Evolutionary conservation across 140 eudicot species (phyloP), one percentile per base, ranked within the genome.

Genomic region (Ambrosia hybrid): DNA sequence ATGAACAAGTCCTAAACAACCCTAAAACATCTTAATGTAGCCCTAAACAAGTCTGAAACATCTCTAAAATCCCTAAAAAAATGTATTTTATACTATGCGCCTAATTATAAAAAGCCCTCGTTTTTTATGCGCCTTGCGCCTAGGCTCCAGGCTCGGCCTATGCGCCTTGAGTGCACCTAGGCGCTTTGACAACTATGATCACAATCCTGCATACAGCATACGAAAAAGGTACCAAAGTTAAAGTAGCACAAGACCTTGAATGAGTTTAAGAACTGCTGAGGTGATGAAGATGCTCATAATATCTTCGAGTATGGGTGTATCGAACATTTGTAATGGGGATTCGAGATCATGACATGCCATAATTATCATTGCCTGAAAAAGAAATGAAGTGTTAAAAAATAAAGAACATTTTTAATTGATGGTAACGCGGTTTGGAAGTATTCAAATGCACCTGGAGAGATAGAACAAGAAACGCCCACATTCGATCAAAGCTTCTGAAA

Each of bases 401-500:
- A 43, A 66, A 68, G 14, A 1, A 34, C 74, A 4, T 41, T 59
- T 38, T 17, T 14, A 36, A 56, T 39, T 9, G 67, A 51, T 38
- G 11, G 6, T 63, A 58, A 68, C 1, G 43, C 43, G 11, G 10
- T 71, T 73, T 70, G 9, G 36, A 48, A 67, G 69, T 51, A 71
- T 56, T 41, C 5, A 67, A 49, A 76, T 83, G 33, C 57, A 91
- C 99, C 99, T 95, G 99, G 63, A 95, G 97, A 57, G 97, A 79
- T 67, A 95, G 81, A 74, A 95, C 83, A 37, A 91, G 86, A 81
- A 94, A 91, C 51, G 84, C 82, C 99, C 99, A 94, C 99, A 93
- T 90, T 77, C 99, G 86, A 74, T 95, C 99, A 39, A 95, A 95
- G 89, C 96, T 88, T 83, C 99, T 83, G 81, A 95, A 95, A 76